Evolutionary conservation across 2,329 filamentous ascomycete genomes (phyloP), one percentile per base, ranked within the genome.

Genomic region (Ophiostoma piceae): DNA sequence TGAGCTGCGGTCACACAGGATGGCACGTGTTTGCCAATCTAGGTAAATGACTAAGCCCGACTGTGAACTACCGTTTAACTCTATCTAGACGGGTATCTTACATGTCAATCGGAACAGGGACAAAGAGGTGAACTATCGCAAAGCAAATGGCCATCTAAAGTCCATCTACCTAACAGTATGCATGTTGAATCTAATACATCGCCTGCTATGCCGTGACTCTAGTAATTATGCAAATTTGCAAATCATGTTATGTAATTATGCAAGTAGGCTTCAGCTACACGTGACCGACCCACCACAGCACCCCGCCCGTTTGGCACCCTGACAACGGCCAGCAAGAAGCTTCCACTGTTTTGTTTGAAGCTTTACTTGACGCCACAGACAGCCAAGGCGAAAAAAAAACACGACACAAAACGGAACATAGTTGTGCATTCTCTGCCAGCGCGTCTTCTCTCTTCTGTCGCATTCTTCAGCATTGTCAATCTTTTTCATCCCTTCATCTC

Each of bases 301-400:
- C 70, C 70, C 67, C 70, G 70, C 70, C 65, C 57, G 35, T 68
- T 68, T 41, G 65, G 8, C 67, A 47, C 70, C 70, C 70, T 71
- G 70, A 68, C 70, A 71, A 71, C 70, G 70, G 69, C 35, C 37
- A 65, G 22, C 64, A 35, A 39, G 67, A 19, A 71, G 70, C 70
- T 71, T 54, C 70, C 66, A 51, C 68, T 71, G 70, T 71, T 71
- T 71, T 67, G 67, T 71, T 69, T 32, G 64, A 67, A 68, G 66
- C 67, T 71, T 41, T 32, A 41, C 37, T 65, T 43, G 57, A 67
- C 26, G 19, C 8, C 65, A 66, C 67, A 64, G n/a, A 5, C 35
- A 32, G 32, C 22, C 9, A 57, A 57, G 51, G 22, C n/a, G 19
- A 47, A 69, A 69, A 69, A 69, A 69, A 70, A 67, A 65, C 4